Base-by-base conservation (phyloP, 257 asterid genomes). In the Anisodus acutangulus region DNA sequence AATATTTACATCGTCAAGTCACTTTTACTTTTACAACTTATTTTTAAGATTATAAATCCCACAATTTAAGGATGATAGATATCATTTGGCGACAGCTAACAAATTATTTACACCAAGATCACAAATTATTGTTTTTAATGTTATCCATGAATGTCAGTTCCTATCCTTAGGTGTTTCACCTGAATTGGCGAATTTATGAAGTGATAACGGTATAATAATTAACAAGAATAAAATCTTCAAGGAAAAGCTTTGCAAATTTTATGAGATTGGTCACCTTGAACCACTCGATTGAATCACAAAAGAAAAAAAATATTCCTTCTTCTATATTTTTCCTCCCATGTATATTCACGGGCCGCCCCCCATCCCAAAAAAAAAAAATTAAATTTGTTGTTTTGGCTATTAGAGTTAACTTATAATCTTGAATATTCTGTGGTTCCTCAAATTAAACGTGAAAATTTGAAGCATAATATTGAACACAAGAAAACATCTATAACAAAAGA, bases 351-450 rank as follows among this genome's bases (percentile, higher is more conserved):
- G 5, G 15, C 57, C 57, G 37, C 17, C 3, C 22, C 31, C 6
- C 0, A 9, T 54, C 16, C 16, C 64, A 17, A 60, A 60, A 59
- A 17, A 22, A 7, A 63, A 1, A 63, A 63, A 63, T 63, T 22
- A 26, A 10, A 64, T 10, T 64, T 64, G 43, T 31, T 4, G 1
- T 11, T 66, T 12, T 11, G n/a, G 11, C 22, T 4, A 57, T 13
- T 11, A 67, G 76, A 67, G 76, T 67, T 49, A 67, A 67, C 76
- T 37, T 67, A 67, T 37, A 37, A 13, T 67, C 0, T 67, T 67
- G 49, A 35, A 47, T 49, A 71, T 17, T 71, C 1, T 74, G n/a
- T 74, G 43, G 80, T 72, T 72, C 35, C 60, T 72, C 19, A 72
- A 13, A 49, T 47, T 47, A 11, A 74, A 49, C 19, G 43, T 19